Evolutionary conservation across 257 asterid species (phyloP).

Genomic region (Solanum virginianum): DNA sequence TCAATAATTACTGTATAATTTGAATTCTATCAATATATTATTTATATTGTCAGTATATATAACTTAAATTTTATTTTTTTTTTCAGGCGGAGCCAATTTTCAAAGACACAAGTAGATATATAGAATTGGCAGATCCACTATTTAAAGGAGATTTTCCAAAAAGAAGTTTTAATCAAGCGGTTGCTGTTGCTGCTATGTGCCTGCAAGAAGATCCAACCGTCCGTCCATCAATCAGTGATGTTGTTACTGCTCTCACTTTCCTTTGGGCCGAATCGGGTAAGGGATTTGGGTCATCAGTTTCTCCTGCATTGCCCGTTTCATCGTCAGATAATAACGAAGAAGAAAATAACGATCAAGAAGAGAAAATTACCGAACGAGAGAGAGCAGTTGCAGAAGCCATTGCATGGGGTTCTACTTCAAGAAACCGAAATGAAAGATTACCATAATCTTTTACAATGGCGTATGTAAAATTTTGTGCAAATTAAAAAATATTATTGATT

Average conservation of each 20-base stretch:
- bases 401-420: slow-evolving; percentile 73
- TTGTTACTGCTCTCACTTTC: slow-evolving; percentile 69
- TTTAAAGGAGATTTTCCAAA: slow-evolving; percentile 40
- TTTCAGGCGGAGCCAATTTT: slow-evolving; percentile 56
- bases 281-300: background rate
- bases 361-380: slow-evolving; percentile 26
- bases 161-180: slow-evolving; percentile 65
- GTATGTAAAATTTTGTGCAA: background rate
- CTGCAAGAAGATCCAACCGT: slow-evolving; percentile 51
- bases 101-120: slow-evolving; percentile 43
- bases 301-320: background rate
- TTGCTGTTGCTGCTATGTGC: slow-evolving; percentile 80
- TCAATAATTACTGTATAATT: too few species aligned
- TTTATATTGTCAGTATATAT: background rate
- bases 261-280: slow-evolving; percentile 32
- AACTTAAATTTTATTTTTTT: background rate
- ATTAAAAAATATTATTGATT: background rate
- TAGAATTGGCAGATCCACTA: slow-evolving; percentile 55
- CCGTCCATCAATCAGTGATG: slow-evolving; percentile 74
- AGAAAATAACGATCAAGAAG: background rate
- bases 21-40: too few species aligned
- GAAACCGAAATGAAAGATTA: slow-evolving; percentile 7
- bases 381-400: slow-evolving; percentile 83
- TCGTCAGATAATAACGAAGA: background rate
- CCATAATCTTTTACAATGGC: background rate